phyloP scores from a whole-genome alignment of 2,329 filamentous ascomycete genomes.

The Exophiala sp. region DNA sequence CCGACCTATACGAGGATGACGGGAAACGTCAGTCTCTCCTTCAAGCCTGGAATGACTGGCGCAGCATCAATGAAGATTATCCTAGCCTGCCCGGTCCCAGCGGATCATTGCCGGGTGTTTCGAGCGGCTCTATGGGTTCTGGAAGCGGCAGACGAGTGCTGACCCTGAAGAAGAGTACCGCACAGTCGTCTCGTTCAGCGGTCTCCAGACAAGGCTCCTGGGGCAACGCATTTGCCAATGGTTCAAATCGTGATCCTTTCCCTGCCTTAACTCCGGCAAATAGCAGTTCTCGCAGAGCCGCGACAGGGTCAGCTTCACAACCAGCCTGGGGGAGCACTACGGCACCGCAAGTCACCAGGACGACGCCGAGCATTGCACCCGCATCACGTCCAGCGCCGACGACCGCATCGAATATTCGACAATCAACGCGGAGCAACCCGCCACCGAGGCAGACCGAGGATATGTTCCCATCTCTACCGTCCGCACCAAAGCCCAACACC shows the following conservation, averaged over 20 bases:
- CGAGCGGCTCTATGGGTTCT: constrained; percentile 45
- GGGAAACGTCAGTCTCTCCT: constrained; percentile 66
- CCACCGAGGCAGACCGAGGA: constrained; percentile 44
- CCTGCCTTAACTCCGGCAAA: constrained; percentile 39
- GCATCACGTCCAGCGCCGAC: constrained; percentile 17
- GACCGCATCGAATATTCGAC: constrained; percentile 13
- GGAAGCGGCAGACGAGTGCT: constrained; percentile 56
- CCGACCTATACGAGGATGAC: constrained; percentile 84
- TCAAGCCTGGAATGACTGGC: constrained; percentile 90
- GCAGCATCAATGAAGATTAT: constrained; percentile 92
- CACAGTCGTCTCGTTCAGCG: constrained; percentile 58
- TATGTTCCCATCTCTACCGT: constrained; percentile 75
- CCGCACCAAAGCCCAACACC: constrained; percentile 63
- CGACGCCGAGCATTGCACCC: constrained; percentile 23
- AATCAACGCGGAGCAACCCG: constrained; percentile 19
- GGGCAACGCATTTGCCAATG: constrained; percentile 41
- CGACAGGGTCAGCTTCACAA: constrained; percentile 11
- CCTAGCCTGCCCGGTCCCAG: constrained; percentile 73
- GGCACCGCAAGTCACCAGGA: constrained; percentile 26
- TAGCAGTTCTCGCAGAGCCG: constrained; percentile 27
- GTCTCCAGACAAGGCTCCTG: constrained; percentile 54
- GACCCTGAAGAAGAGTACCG: constrained; percentile 63
- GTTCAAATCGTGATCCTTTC: constrained; percentile 41
- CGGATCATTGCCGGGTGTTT: constrained; percentile 55
- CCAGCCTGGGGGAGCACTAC: constrained; percentile 20